Evolutionary conservation across 768 basidiomycete species (phyloP).

Genomic region (Tricholoma sp.): DNA sequence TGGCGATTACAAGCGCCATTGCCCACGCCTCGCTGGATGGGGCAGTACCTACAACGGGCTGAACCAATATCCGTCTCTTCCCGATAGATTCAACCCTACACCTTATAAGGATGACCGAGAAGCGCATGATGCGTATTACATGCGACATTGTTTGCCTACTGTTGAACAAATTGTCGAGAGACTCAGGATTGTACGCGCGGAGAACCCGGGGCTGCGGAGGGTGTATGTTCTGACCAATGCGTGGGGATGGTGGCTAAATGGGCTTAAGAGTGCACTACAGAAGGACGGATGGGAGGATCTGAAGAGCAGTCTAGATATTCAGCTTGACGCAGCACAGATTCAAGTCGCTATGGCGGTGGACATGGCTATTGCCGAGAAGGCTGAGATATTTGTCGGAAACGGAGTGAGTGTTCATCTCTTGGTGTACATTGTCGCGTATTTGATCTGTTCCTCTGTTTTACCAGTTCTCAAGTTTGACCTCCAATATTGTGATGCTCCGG

Average conservation of each 20-base stretch:
- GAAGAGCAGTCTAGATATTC: constrained; percentile 34
- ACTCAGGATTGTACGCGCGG: constrained; percentile 25
- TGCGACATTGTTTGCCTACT: constrained; percentile 32
- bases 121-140: constrained; percentile 25
- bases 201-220: constrained; percentile 20
- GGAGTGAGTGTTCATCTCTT: constrained; percentile 38
- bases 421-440: not conserved
- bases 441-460: not conserved
- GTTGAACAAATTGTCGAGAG: constrained; percentile 31
- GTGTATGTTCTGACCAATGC: constrained; percentile 45
- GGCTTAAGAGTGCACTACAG: constrained; percentile 30
- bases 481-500: constrained; percentile 44
- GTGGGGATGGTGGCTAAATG: constrained; percentile 36
- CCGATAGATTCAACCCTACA: constrained; percentile 35
- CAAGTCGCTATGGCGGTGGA: constrained; percentile 51
- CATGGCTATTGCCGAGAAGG: constrained; percentile 54
- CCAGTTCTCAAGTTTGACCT: constrained; percentile 45
- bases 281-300: constrained; percentile 49
- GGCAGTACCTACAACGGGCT: constrained; percentile 43
- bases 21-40: constrained; percentile 44
- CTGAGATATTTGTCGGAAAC: constrained; percentile 59
- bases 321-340: constrained; percentile 39
- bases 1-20: constrained; percentile 55
- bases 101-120: constrained; percentile 12
- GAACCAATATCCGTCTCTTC: constrained; percentile 36